phyloP scores from a whole-genome alignment of 78 protist genomes.

The Cyanophora paradoxa region DNA sequence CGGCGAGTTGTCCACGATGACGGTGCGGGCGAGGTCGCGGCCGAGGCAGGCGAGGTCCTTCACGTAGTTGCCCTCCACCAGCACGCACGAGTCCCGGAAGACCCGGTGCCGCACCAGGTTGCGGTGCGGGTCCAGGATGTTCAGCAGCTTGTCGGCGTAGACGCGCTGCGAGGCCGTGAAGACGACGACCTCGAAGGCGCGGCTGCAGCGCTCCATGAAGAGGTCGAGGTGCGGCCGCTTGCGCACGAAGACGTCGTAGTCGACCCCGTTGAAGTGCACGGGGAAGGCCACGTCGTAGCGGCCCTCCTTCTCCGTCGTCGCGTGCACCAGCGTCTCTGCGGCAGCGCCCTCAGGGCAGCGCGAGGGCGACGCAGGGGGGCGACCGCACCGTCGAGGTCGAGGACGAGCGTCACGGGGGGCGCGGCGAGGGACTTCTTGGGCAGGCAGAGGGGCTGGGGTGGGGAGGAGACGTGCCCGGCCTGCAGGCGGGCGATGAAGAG shows the following conservation, averaged over 20 bases:
- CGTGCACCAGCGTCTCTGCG: too few relatives aligned
- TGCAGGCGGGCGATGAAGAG: slow-evolving; percentile 2
- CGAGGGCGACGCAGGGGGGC: slow-evolving; percentile 2
- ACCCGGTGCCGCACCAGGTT: slow-evolving; percentile 50
- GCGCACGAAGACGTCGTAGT: slow-evolving; percentile 18
- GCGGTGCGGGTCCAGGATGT: slow-evolving; percentile 65
- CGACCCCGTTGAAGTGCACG: slow-evolving; percentile 4
- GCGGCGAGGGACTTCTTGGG: slow-evolving; percentile 19
- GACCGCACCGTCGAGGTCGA: slow-evolving; percentile 19
- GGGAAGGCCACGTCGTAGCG: slow-evolving; percentile 14
- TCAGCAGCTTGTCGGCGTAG: slow-evolving; percentile 89
- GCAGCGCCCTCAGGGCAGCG: too few relatives aligned
- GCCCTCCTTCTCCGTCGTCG: too few relatives aligned
- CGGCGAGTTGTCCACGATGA: slow-evolving; percentile 85
- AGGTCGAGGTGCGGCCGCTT: slow-evolving; percentile 20
- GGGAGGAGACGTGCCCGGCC: not conserved
- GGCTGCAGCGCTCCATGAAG: too few relatives aligned
- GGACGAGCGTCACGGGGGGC: slow-evolving; percentile 2
- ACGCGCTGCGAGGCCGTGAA: slow-evolving; percentile 80
- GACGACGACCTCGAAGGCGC: slow-evolving; percentile 81
- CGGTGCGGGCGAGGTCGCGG: slow-evolving; percentile 47
- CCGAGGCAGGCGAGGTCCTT: slow-evolving; percentile 67
- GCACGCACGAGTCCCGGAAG: slow-evolving; percentile 29
- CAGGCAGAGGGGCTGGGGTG: not conserved
- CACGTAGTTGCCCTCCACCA: slow-evolving; percentile 52